Evolutionary conservation across 140 eudicot genomes (phyloP).

Genomic region (Stevia rebaudiana): DNA sequence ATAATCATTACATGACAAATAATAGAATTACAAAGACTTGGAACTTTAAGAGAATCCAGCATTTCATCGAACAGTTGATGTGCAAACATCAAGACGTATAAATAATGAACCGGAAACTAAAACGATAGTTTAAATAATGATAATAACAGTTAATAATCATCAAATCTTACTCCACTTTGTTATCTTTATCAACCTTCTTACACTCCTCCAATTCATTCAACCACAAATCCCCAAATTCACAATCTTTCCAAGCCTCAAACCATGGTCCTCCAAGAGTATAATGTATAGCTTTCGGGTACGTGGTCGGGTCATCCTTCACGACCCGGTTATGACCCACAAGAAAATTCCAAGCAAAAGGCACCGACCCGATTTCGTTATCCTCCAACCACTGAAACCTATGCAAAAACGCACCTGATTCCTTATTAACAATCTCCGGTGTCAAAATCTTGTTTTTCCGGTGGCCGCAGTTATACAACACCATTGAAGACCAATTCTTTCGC

Average conservation of each 20-base stretch:
- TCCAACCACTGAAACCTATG: conserved; percentile 93
- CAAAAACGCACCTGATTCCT: conserved; percentile 67
- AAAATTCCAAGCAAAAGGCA: conserved; percentile 94
- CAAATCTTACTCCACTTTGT: conserved; percentile 21
- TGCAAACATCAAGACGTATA: conserved; percentile 6
- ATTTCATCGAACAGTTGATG: conserved; percentile 28
- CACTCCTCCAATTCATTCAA: conserved; percentile 64
- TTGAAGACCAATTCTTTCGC: conserved; percentile 88
- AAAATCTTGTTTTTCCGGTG: conserved; percentile 64
- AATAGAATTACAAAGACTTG: conserved; percentile 7
- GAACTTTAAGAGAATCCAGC: neutral
- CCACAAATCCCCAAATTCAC: conserved; percentile 87
- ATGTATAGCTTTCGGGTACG: conserved; percentile 84
- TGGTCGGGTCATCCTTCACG: conserved; percentile 47
- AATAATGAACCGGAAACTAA: neutral
- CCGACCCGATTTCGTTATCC: conserved; percentile 78
- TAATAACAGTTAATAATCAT: neutral
- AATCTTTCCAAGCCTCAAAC: conserved; percentile 95
- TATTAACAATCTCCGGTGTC: conserved; percentile 77
- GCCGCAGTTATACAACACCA: conserved; percentile 95
- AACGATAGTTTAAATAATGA: too few species aligned
- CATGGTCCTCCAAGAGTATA: conserved; percentile 97
- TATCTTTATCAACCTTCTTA: conserved; percentile 30
- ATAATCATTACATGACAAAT: conserved; percentile 26
- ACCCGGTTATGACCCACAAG: conserved; percentile 94